Conservation (phyloP, 768 basidiomycete genomes). For the Boletus edulis region DNA sequence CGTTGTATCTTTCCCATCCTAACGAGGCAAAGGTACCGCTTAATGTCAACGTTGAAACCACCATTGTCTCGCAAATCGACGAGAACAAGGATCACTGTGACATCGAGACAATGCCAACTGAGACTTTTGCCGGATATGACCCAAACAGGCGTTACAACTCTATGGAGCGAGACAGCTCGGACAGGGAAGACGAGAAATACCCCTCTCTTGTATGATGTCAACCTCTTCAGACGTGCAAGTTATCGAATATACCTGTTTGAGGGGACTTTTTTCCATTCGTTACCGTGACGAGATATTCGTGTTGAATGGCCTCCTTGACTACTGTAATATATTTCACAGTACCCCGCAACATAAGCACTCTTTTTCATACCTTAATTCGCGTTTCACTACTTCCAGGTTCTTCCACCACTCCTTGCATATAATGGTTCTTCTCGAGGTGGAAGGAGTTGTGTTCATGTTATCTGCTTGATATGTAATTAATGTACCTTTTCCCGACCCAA, state of each 20-base stretch:
- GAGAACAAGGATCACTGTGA: conserved; percentile 23
- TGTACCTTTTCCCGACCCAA: neutral
- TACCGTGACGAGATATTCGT: neutral
- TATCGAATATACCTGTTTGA: conserved; percentile 10
- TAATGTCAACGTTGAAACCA: conserved; percentile 34
- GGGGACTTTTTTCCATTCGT: neutral
- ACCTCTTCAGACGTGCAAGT: neutral
- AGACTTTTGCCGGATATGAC: conserved; percentile 17
- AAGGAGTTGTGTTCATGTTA: neutral
- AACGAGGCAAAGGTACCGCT: conserved; percentile 13
- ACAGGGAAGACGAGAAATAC: conserved; percentile 19
- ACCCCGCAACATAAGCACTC: neutral
- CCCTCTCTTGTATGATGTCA: conserved; percentile 6
- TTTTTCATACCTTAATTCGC: neutral
- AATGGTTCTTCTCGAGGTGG: neutral
- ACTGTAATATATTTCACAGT: conserved; percentile 8
- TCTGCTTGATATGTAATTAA: neutral
- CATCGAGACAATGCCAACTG: conserved; percentile 13
- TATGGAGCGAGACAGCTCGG: conserved; percentile 22
- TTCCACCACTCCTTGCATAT: neutral
- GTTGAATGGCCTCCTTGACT: neutral
- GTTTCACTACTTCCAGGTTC: neutral
- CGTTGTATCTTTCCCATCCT: neutral
- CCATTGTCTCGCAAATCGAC: conserved; percentile 31
- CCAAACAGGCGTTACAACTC: conserved; percentile 11